Conservation (phyloP, 176 grass and related monocot genomes). For the Eragrostis curvula region DNA sequence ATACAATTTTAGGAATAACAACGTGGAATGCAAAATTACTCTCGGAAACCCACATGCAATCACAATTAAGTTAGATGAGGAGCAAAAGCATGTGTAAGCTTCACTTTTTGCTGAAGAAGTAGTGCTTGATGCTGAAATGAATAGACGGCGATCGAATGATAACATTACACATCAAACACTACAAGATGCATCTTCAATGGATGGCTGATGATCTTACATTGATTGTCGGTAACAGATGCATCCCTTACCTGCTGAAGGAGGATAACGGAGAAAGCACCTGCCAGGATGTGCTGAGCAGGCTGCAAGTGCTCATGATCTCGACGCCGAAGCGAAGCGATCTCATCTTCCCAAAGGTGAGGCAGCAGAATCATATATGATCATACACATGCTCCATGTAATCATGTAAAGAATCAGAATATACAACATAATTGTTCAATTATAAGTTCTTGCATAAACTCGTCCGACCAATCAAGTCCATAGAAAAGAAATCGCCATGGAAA, state of each 20-base stretch:
- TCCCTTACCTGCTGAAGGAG: conserved; percentile 56
- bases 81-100: background rate
- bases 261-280: conserved; percentile 9
- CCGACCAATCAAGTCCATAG: background rate
- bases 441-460: background rate
- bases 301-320: conserved; percentile 86
- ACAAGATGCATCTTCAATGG: background rate
- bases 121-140: background rate
- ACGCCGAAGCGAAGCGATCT: conserved; percentile 68
- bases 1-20: background rate
- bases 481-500: conserved; percentile 22
- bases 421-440: conserved; percentile 28
- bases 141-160: background rate
- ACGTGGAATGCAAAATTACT: background rate
- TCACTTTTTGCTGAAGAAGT: background rate
- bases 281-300: conserved; percentile 43
- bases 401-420: conserved; percentile 25
- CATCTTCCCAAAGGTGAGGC: conserved; percentile 82
- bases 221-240: conserved; percentile 35
- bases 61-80: background rate
- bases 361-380: conserved; percentile 9
- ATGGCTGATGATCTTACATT: background rate
- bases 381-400: conserved; percentile 18
- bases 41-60: conserved; percentile 32
- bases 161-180: background rate